Conservation (phyloP, 2,329 filamentous ascomycete species). For the Ceratocystis harringtonii region DNA sequence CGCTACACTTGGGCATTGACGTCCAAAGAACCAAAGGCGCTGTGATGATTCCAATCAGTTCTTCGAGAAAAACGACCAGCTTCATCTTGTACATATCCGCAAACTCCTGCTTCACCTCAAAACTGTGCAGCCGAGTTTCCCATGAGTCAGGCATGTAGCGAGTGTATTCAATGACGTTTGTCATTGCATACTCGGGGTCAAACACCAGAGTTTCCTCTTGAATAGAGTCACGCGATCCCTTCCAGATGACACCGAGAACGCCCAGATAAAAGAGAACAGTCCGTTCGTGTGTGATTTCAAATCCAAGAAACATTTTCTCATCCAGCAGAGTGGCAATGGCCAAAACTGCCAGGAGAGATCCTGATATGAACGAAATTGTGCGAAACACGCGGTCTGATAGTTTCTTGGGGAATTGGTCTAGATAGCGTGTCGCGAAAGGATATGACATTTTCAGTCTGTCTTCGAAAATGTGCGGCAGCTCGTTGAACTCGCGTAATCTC, state of each 20-base stretch:
- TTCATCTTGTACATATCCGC: slow-evolving; percentile 83
- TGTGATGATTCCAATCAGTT: slow-evolving; percentile 80
- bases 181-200: slow-evolving; percentile 78
- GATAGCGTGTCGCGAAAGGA: slow-evolving; percentile 78
- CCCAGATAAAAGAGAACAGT: slow-evolving; percentile 86
- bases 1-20: slow-evolving; percentile 73
- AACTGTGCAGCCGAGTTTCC: slow-evolving; percentile 79
- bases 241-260: slow-evolving; percentile 69
- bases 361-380: slow-evolving; percentile 75
- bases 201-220: slow-evolving; percentile 82
- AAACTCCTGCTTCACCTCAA: slow-evolving; percentile 85
- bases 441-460: slow-evolving; percentile 88
- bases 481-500: slow-evolving; percentile 98
- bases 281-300: slow-evolving; percentile 78
- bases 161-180: slow-evolving; percentile 80
- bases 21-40: slow-evolving; percentile 81
- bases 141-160: slow-evolving; percentile 85
- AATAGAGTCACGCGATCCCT: slow-evolving; percentile 64
- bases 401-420: slow-evolving; percentile 92
- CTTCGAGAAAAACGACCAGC: slow-evolving; percentile 79
- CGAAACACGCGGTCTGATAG: slow-evolving; percentile 75
- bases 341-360: slow-evolving; percentile 73
- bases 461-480: slow-evolving; percentile 80
- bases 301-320: slow-evolving; percentile 76
- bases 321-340: slow-evolving; percentile 75